Evolutionary conservation across 192 early-diverging fungal species (phyloP), one percentile per base, ranked within the genome.

Genomic region (Coemansia guatemalensis): DNA sequence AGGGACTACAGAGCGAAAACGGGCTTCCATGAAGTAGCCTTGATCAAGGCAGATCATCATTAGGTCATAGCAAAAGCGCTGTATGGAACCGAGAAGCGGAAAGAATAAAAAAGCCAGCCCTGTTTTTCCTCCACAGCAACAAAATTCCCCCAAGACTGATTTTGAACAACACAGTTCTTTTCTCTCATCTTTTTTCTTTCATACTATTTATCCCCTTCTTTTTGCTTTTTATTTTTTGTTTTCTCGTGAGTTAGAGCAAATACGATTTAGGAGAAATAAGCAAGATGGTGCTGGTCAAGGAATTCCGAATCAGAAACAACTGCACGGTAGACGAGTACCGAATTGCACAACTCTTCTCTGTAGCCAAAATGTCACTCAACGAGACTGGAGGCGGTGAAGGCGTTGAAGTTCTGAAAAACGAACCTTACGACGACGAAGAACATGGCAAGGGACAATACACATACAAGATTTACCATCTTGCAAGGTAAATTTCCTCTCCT

Each of bases 311-410:
- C 29, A 82, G 84, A 33, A 92, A 90, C 74, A 89, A 89, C 76
- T 92, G 89, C 63, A 87, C 88, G 17, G 77, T 85, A 22, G 79
- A 83, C 9, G 90, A 92, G 71, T 92, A 92, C 77, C 78, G 88
- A 75, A 72, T 87, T 64, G 90, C 86, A 25, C 90, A 92, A 75
- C 75, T 92, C 21, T 92, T 87, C 66, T 85, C 86, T 30, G 88
- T 89, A 49, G 89, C 89, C 48, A 79, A 89, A 78, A 87, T 88
- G 71, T 90, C 89, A 18, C 85, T 89, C 62, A 86, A 84, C 54
- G 87, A 90, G 68, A 92, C 89, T 8, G 89, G 90, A 33, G 87
- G 86, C 21, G 90, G 90, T 48, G 90, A 92, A 67, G 90, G 90
- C 56, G 90, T 92, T 47, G 88, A 92, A 77, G 87, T 92, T 32